Base-by-base conservation (phyloP, 2,329 filamentous ascomycete species). In the Coniochaeta ligniaria region DNA sequence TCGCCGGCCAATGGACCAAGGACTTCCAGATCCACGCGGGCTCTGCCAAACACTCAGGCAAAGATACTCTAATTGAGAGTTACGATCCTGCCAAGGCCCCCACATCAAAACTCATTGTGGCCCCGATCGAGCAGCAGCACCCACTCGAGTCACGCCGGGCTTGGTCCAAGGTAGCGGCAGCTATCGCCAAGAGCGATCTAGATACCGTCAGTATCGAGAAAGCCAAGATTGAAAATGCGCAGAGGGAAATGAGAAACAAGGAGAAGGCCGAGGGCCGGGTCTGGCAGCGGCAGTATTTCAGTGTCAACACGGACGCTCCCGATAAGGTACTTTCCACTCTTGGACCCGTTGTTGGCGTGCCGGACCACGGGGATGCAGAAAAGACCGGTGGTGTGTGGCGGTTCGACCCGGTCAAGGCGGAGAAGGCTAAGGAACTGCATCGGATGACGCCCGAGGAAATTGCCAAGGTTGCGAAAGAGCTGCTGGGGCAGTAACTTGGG, bases 1-100 rank as follows among this genome's bases (percentile, higher is more conserved):
- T 89, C 43, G 87, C 92, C 33, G 95, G 95, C 26, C 91, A 96
- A 72, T 99, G 95, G 95, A 96, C 87, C 61, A 91, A 92, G 69
- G 78, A 80, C 2, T 96, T 96, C 71, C 84, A 84, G 58, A 88
- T 97, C 71, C 89, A 89, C 75, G 82, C 91, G 64, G 86, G 87
- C 14, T 67, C 77, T 17, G 72, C 75, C 63, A 81, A 82, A 69
- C 78, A 80, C 66, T 82, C 82, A 68, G 73, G 74, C 64, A 68
- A 66, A 38, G 62, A 74, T 24, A 80, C 74, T 24, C 71, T 84
- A 35, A 66, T 91, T 57, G 83, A 86, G 24, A 74, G 75, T 7
- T 90, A 89, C 72, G 82, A 86, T 65, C 84, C 88, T 35, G 79
- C 79, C 57, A 76, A 78, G 28, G 74, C 77, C 12, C 76, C 80